Conservation (phyloP, 148 eudicot species). For the Gaultheria prostrata region DNA sequence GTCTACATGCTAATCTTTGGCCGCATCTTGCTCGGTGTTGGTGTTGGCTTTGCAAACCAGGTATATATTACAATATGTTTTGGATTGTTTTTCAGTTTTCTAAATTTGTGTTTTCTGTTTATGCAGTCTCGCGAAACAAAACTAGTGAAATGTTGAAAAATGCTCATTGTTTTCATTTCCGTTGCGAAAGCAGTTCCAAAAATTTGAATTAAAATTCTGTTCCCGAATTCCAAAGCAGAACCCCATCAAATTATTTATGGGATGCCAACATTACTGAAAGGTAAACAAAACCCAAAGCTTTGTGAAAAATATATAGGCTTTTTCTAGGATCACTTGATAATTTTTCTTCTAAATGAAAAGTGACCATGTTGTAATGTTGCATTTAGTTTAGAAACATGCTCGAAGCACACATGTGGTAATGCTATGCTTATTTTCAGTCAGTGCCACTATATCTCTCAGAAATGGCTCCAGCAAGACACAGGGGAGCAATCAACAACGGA, state of each 20-base stretch:
- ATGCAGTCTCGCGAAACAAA: neutral
- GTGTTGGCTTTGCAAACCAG: constrained; percentile 54
- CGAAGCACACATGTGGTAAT: neutral
- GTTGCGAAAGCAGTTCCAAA: no score
- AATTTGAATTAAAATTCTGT: no score
- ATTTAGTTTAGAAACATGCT: neutral
- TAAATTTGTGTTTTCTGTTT: neutral
- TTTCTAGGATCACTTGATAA: neutral
- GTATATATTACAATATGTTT: constrained; percentile 13
- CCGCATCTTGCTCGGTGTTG: constrained; percentile 46
- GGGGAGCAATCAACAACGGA: constrained; percentile 18
- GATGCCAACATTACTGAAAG: neutral
- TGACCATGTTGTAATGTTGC: neutral
- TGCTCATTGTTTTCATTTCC: neutral
- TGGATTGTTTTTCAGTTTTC: neutral
- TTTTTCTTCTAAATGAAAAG: neutral
- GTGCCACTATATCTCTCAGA: constrained; percentile 6
- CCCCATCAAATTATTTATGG: no score
- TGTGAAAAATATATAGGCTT: neutral
- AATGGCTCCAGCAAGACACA: constrained; percentile 31
- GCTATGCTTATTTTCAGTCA: neutral
- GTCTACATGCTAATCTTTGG: constrained; percentile 48
- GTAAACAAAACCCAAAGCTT: neutral
- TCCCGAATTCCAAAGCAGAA: no score
- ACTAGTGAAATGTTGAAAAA: no score